Base-by-base conservation (phyloP, 805 yeast species). In the Lachancea kluyveri region DNA sequence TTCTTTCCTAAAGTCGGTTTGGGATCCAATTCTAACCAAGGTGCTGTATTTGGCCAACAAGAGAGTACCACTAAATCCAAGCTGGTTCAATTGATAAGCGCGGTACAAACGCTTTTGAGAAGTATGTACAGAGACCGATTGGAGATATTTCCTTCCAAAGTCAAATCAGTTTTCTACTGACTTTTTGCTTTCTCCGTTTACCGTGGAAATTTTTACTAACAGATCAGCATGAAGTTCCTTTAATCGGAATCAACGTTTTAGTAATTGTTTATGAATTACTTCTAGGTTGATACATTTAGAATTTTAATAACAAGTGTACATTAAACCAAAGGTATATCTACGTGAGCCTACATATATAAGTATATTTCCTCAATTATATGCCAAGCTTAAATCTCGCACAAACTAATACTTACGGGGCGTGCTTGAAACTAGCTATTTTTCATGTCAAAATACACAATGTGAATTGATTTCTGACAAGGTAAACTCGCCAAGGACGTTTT, bases 81-180 rank as follows among this genome's bases (percentile, higher is more conserved):
- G 43, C 57, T 81, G 25, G 65, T 83, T 21, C 73, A 76, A 39
- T 65, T 83, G 38, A 79, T 83, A 24, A 67, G 79, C 21, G 87
- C 94, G 5, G 73, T 79, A 8, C 72, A 90, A 40, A 84, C 92
- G 3, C 67, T 83, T 35, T 67, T 80, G 65, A 67, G 94, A 48
- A 71, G 73, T 68, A 62, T 51, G 73, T 63, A 37, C 5, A 11
- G 17, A 8, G 10, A 7, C 7, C 9, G 21, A 19, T 10, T 19
- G 21, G 10, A n/a, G n/a, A n/a, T n/a, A n/a, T n/a, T n/a, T n/a
- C n/a, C n/a, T n/a, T 19, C 10, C 21, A 19, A 8, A 19, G 21
- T 8, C 21, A 19, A 19, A 7, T 10, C 21, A 19, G 21, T 19
- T 8, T 22, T 17, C 9, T 24, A 10, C 17, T 8, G n/a, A 11